A percentile compares a stretch with the other conserved stretches of the same genome.
phyloP scores from a whole-genome alignment of 1,139 yeast genomes.

The Entelexis sorbosivorans region DNA sequence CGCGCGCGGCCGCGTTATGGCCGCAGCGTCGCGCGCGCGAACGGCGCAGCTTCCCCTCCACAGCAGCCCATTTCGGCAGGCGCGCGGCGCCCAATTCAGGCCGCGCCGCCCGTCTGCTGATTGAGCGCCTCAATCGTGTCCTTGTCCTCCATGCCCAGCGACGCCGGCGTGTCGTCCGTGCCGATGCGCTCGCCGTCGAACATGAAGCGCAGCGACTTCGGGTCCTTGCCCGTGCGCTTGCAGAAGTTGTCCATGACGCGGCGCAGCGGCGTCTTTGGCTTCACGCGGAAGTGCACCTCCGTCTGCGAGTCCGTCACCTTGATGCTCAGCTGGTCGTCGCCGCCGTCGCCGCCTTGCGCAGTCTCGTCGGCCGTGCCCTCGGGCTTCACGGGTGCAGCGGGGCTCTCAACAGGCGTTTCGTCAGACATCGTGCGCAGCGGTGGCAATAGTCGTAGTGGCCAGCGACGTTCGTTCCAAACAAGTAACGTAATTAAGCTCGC shows the following conservation, averaged over 20 bases:
- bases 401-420: not conserved
- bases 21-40: too few relatives aligned
- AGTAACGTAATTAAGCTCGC: not conserved
- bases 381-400: conserved; percentile 8
- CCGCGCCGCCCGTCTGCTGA: conserved; percentile 44
- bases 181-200: conserved; percentile 87
- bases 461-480: not conserved
- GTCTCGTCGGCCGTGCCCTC: conserved; percentile 19
- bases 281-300: conserved; percentile 92
- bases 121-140: conserved; percentile 98
- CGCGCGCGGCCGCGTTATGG: too few relatives aligned
- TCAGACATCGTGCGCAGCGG: not conserved
- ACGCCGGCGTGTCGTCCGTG: conserved; percentile 85
- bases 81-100: not conserved
- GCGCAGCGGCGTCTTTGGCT: conserved; percentile 81
- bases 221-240: conserved; percentile 88
- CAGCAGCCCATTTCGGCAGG: too few relatives aligned
- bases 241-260: conserved; percentile 97
- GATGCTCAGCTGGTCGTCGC: conserved; percentile 59
- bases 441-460: not conserved
- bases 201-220: conserved; percentile 72
- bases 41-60: too few relatives aligned
- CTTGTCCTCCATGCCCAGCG: conserved; percentile 83
- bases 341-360: conserved; percentile 22
- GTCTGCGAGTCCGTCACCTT: conserved; percentile 89